Evolutionary conservation across 768 basidiomycete species (phyloP), one percentile per base, ranked within the genome.

Genomic region (Hemileccinum rubropunctum): DNA sequence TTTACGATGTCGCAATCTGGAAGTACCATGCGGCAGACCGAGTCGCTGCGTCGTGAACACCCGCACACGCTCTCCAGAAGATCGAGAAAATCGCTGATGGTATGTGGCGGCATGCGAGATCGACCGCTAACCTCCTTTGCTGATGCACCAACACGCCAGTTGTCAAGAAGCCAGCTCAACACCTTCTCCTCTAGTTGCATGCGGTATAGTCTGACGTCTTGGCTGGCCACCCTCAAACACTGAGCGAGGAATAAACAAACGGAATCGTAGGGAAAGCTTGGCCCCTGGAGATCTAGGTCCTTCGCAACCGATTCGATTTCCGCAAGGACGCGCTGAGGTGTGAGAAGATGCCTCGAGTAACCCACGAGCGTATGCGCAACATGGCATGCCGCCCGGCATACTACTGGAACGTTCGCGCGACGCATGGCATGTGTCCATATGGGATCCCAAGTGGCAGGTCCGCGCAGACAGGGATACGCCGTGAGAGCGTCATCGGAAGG

Each of bases 221-320:
- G 84, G 50, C 80, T 83, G 0, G 91, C 84, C 20, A 91, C 73
- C 15, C 73, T 76, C 41, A 98, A 72, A 48, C 82, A 86, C 23
- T 79, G 72, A 6, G 79, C 71, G 40, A 98, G 74, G 63, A 98
- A 92, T 49, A 75, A 73, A 73, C 95, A 97, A 34, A 95, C 91
- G 1, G 95, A 84, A 62, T 99, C 97, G 59, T 79, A 88, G 0
- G 94, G 92, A 59, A 81, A 85, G 13, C 82, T 72, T 2, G 95
- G 94, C 0, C 94, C 95, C 69, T 98, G 95, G 14, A 97, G 79
- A 55, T 91, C 87, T 50, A 99, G 73, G 54, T 95, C 91, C 53
- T 85, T 86, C 1, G 83, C 79, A 41, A 98, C 72, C 0, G 76
- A 73, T 62, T 93, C 92, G 42, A 98, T 83, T 63, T 95, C 92